Evolutionary conservation across 2,329 filamentous ascomycete genomes (phyloP), one percentile per base, ranked within the genome.

Genomic region (Cytospora mali): DNA sequence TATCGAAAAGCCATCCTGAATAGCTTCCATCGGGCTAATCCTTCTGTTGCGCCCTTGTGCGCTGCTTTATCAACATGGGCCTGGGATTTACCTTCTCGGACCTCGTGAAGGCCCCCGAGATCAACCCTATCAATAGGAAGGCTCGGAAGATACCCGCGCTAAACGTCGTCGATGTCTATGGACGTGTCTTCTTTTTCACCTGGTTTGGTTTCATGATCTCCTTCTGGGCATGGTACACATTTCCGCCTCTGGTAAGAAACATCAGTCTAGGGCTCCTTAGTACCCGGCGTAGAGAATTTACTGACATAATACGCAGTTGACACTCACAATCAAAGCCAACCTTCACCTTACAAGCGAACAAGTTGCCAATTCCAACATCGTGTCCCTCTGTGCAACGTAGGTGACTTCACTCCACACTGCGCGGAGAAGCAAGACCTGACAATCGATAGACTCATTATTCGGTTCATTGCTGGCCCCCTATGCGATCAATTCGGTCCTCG

Each of bases 201-300:
- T 95, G 91, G 87, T 83, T 93, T 54, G 91, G 91, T 2, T 95
- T 95, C 75, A 88, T 95, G 83, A 84, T 94, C 58, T 89, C 91
- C 9, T 97, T 96, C 76, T 91, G 92, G 83, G 93, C 91, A 13
- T 97, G 90, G 90, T 96, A 96, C 79, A 90, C 93, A 1, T 97
- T 96, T 75, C 91, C 93, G 67, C 93, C 93, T 68, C 79, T 95
- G 73, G 88, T 92, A 81, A 77, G 83, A 75, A 48, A 56, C 18
- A 33, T 13, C 28, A 9, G 2, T 33, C 21, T 10, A 5, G 0
- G 6, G 13, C 16, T 9, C 23, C 46, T 16, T 21, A n/a, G 14
- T 7, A 42, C n/a, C 18, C n/a, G 39, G 18, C 3, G 39, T 42
- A 42, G 18, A 29, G 23, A 59, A 2, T 33, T 55, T 13, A 68